Percentiles rank a stretch among this genome's conserved stretches.
phyloP scores from a whole-genome alignment of 1,139 yeast genomes.

The Sugiyamaella paludigena region DNA sequence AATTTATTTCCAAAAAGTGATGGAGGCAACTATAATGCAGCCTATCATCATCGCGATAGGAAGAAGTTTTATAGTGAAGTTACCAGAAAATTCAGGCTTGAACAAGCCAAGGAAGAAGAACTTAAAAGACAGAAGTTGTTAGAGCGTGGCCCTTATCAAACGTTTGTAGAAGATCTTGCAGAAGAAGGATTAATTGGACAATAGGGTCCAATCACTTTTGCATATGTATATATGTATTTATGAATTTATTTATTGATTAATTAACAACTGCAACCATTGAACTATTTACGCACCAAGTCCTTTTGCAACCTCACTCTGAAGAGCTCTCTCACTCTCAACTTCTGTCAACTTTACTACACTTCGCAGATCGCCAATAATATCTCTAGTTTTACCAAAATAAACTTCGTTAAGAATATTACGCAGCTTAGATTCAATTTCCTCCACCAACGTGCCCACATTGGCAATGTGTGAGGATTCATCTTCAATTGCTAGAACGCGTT shows the following conservation, averaged over 20 bases:
- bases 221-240: conserved; percentile 3
- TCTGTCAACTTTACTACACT: conserved; percentile 40
- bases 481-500: conserved; percentile 48
- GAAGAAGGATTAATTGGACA: conserved; percentile 9
- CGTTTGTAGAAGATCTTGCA: conserved; percentile 9
- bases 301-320: conserved; percentile 34
- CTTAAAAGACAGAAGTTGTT: neutral
- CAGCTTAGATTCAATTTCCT: conserved; percentile 83
- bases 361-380: conserved; percentile 72
- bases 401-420: conserved; percentile 89
- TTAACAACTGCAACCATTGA: too few relatives aligned
- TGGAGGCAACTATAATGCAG: neutral
- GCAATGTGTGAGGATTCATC: conserved; percentile 69
- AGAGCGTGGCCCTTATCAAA: conserved; percentile 12
- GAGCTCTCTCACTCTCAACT: conserved; percentile 31
- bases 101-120: neutral
- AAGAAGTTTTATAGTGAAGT: neutral
- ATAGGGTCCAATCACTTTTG: neutral
- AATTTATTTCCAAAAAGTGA: neutral
- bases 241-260: conserved; percentile 4
- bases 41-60: neutral
- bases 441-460: conserved; percentile 80
- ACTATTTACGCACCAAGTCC: conserved; percentile 26
- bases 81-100: neutral
- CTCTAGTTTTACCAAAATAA: conserved; percentile 91